Evolutionary conservation across 2,329 filamentous ascomycete species (phyloP).

Genomic region (Ceratocystis ficicola): DNA sequence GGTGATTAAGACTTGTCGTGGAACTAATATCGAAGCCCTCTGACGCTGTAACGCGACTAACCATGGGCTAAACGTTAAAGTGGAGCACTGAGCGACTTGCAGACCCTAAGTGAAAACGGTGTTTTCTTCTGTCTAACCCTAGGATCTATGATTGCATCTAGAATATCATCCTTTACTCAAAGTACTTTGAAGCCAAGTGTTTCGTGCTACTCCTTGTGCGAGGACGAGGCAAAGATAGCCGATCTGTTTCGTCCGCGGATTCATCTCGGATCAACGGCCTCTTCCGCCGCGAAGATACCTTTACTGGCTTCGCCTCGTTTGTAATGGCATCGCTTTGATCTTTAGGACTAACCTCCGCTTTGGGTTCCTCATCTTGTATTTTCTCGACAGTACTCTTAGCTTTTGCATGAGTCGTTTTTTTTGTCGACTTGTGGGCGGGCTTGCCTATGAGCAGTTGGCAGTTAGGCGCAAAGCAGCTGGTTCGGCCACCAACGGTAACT

Average conservation of each 20-base stretch:
- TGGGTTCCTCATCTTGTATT: not conserved
- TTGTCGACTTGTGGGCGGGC: not conserved
- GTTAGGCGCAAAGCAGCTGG: slow-evolving; percentile 74
- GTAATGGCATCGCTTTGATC: slow-evolving; percentile 4
- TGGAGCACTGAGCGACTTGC: not conserved
- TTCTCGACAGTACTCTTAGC: not conserved
- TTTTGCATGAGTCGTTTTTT: not conserved
- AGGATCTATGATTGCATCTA: not conserved
- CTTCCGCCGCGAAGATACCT: slow-evolving; percentile 21
- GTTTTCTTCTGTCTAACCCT: not conserved
- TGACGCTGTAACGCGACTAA: not conserved
- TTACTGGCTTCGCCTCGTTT: slow-evolving; percentile 10
- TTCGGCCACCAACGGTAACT: slow-evolving; percentile 79
- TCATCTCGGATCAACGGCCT: slow-evolving; percentile 26
- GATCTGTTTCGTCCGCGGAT: slow-evolving; percentile 23
- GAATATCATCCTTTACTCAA: not conserved
- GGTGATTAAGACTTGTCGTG: not conserved
- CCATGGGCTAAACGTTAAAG: not conserved
- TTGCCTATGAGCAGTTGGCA: slow-evolving; percentile 43
- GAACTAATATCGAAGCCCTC: not conserved
- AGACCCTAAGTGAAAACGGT: not conserved
- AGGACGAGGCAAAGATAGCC: not conserved
- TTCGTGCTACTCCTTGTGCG: slow-evolving; percentile 5
- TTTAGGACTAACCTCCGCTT: not conserved
- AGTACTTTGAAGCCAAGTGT: not conserved